Evolutionary conservation across 768 basidiomycete genomes (phyloP).

Genomic region (Lactarius sanguifluus): DNA sequence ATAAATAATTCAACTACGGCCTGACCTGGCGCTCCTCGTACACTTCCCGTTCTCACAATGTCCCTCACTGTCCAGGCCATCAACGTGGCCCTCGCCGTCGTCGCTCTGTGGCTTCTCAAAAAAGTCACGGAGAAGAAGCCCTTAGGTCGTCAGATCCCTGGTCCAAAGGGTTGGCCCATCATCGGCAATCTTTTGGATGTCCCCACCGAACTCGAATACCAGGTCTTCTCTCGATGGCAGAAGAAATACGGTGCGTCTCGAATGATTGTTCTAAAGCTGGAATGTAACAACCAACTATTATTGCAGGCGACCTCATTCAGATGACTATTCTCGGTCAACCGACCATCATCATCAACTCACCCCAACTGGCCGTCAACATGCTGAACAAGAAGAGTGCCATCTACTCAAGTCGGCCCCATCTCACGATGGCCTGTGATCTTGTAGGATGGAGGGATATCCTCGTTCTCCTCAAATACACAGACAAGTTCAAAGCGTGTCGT

Average conservation of each 20-base stretch:
- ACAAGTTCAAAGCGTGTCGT: slow-evolving; percentile 30
- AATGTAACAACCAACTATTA: background rate
- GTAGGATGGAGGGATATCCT: slow-evolving; percentile 30
- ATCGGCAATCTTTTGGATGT: slow-evolving; percentile 30
- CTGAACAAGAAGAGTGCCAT: slow-evolving; percentile 34
- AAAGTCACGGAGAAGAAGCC: slow-evolving; percentile 24
- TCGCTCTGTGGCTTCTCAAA: slow-evolving; percentile 23
- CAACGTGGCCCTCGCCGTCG: slow-evolving; percentile 18
- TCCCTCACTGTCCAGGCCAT: slow-evolving; percentile 15
- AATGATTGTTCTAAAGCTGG: too few species aligned
- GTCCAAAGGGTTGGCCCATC: slow-evolving; percentile 27
- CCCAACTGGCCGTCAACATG: slow-evolving; percentile 28
- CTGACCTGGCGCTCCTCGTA: background rate
- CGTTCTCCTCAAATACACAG: slow-evolving; percentile 29
- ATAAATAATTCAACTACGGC: slow-evolving; percentile 6
- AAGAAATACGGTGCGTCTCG: slow-evolving; percentile 26
- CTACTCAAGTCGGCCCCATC: slow-evolving; percentile 32
- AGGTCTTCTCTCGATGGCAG: slow-evolving; percentile 24
- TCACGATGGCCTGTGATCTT: slow-evolving; percentile 31
- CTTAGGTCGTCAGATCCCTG: slow-evolving; percentile 22
- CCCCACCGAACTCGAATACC: slow-evolving; percentile 26
- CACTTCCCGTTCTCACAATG: slow-evolving; percentile 8
- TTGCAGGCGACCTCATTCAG: slow-evolving; percentile 31
- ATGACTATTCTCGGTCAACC: slow-evolving; percentile 32
- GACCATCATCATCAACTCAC: slow-evolving; percentile 32